phyloP scores from a whole-genome alignment of 2,329 filamentous ascomycete genomes.

The Phaeoacremonium minimum region DNA sequence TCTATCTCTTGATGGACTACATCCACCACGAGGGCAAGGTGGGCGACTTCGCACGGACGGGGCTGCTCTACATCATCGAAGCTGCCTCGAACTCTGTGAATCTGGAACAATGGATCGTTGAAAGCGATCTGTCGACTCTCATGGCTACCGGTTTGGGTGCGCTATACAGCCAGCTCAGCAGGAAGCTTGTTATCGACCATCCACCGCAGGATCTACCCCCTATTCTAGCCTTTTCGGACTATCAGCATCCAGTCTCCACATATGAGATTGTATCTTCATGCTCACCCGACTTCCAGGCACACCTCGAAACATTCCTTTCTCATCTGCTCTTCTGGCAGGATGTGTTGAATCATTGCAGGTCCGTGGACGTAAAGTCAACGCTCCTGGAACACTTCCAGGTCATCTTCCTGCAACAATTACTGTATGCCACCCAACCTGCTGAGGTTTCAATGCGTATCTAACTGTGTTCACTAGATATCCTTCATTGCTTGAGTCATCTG shows the following conservation, averaged over 20 bases:
- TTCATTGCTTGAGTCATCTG: conserved; percentile 91
- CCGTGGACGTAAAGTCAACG: conserved; percentile 85
- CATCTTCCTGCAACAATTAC: conserved; percentile 87
- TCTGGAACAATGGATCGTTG: conserved; percentile 93
- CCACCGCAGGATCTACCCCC: conserved; percentile 72
- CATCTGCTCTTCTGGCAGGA: conserved; percentile 98
- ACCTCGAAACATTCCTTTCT: conserved; percentile 89
- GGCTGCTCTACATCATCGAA: conserved; percentile 92
- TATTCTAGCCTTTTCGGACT: conserved; percentile 85
- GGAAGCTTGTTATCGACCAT: conserved; percentile 79
- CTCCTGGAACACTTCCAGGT: conserved; percentile 96
- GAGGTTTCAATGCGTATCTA: no score
- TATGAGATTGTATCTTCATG: conserved; percentile 71
- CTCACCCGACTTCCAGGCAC: conserved; percentile 72
- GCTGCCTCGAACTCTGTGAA: conserved; percentile 77
- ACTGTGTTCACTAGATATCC: no score
- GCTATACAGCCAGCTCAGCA: conserved; percentile 61
- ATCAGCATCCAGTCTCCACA: conserved; percentile 66
- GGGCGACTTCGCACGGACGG: conserved; percentile 93
- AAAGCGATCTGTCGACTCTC: conserved; percentile 90
- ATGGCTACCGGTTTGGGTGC: conserved; percentile 95
- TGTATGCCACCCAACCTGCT: conserved; percentile 51
- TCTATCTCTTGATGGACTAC: conserved; percentile 93
- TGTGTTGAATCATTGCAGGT: conserved; percentile 91
- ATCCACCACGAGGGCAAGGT: conserved; percentile 93